These are phyloP conservation scores for Acanthochlamys bracteata DNA, from an alignment of 106 monocot species.

Conservation along the genomic window DNA sequence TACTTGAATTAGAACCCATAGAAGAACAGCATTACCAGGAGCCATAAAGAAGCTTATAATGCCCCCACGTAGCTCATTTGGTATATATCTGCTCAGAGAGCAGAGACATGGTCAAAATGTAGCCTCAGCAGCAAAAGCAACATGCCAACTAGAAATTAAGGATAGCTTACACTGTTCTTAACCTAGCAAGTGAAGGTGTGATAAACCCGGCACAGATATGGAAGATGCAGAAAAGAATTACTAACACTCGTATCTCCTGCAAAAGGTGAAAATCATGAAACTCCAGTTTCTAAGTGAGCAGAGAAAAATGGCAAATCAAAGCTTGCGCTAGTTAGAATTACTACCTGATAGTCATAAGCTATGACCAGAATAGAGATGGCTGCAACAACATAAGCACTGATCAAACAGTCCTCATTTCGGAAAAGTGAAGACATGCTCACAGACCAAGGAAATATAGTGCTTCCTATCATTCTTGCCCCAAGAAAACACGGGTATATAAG, in stretches of 20 bases:
- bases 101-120: not conserved
- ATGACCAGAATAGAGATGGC: conserved; percentile 43
- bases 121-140: conserved; percentile 4
- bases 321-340: not conserved
- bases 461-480: conserved; percentile 91
- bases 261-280: not conserved
- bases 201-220: conserved; percentile 81
- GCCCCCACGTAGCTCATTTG: conserved; percentile 85
- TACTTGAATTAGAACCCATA: conserved; percentile 57
- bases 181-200: conserved; percentile 72
- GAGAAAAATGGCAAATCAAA: not conserved
- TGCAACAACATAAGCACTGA: conserved; percentile 43
- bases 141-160: not conserved
- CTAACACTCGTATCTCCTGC: conserved; percentile 68
- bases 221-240: conserved; percentile 71
- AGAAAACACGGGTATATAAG: conserved; percentile 80
- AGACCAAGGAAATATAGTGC: conserved; percentile 72
- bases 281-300: not conserved
- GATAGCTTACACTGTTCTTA: conserved; percentile 70
- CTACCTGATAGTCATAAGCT: conserved; percentile 97
- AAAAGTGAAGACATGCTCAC: conserved; percentile 24
- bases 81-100: conserved; percentile 57
- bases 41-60: conserved; percentile 72
- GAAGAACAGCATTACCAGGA: conserved; percentile 70
- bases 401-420: conserved; percentile 53